Evolutionary conservation across 768 basidiomycete genomes (phyloP).

Genomic region (Tylopilus cervinicoccineus): DNA sequence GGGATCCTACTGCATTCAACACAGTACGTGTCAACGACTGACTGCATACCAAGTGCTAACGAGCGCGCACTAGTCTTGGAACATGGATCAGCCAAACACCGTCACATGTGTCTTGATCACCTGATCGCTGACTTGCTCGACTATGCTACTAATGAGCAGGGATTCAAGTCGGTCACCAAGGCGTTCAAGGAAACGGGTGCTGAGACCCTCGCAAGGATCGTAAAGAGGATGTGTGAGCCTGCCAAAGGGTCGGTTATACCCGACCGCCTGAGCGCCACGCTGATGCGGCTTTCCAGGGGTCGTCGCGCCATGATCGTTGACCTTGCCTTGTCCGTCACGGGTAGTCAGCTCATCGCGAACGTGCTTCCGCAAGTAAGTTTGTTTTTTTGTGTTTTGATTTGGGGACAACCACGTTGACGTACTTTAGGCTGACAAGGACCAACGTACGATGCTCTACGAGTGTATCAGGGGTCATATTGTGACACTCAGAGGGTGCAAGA

Average conservation of each 20-base stretch:
- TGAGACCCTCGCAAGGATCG: slow-evolving; percentile 68
- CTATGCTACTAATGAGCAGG: slow-evolving; percentile 79
- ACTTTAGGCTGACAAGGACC: slow-evolving; percentile 77
- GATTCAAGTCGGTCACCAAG: slow-evolving; percentile 84
- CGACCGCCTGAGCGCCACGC: not conserved
- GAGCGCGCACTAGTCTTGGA: slow-evolving; percentile 57
- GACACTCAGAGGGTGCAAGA: slow-evolving; percentile 86
- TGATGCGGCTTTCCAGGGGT: slow-evolving; percentile 39
- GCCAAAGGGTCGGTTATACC: slow-evolving; percentile 58
- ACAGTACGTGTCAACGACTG: slow-evolving; percentile 50
- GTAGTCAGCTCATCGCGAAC: slow-evolving; percentile 81
- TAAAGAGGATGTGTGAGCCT: slow-evolving; percentile 82
- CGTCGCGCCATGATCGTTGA: slow-evolving; percentile 86
- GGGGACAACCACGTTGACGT: slow-evolving; percentile 7
- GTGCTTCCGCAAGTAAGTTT: slow-evolving; percentile 67
- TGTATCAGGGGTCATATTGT: slow-evolving; percentile 87
- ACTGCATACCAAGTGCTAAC: slow-evolving; percentile 2
- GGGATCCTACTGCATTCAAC: slow-evolving; percentile 86
- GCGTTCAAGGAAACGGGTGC: slow-evolving; percentile 82
- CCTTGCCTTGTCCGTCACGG: slow-evolving; percentile 76
- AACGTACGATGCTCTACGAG: slow-evolving; percentile 76
- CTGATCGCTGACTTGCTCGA: slow-evolving; percentile 73
- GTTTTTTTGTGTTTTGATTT: slow-evolving; percentile 15
- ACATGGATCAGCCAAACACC: slow-evolving; percentile 75
- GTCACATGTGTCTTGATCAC: slow-evolving; percentile 73